A percentile compares a stretch with the other conserved stretches of the same genome.
Evolutionary conservation across 2,329 filamentous ascomycete species (phyloP).

Genomic region (Phialophora expanda): DNA sequence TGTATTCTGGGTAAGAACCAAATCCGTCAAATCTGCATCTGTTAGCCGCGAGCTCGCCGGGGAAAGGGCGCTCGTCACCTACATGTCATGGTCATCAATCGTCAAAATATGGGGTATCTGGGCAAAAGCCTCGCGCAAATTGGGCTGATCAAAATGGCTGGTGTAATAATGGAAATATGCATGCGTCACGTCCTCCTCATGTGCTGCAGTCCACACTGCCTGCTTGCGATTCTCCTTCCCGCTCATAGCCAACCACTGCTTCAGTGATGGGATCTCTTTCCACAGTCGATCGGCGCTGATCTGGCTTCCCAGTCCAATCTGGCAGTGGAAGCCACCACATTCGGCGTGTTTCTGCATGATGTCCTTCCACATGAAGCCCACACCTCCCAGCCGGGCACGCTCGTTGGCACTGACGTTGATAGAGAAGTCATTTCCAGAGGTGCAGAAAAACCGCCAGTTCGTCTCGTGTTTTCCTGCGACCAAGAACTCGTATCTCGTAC

Average conservation of each 20-base stretch:
- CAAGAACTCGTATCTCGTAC: constrained; percentile 96
- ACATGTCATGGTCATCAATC: constrained; percentile 98
- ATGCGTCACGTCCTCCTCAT: constrained; percentile 93
- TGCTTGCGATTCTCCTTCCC: constrained; percentile 93
- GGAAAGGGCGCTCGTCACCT: constrained; percentile 53
- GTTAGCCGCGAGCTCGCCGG: constrained; percentile 8
- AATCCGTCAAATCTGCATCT: constrained; percentile 85
- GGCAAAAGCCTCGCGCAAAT: constrained; percentile 91
- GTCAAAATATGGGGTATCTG: constrained; percentile 94
- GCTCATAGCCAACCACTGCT: constrained; percentile 92
- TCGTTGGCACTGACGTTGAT: constrained; percentile 86
- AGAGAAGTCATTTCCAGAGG: constrained; percentile 95
- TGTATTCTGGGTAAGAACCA: constrained; percentile 95
- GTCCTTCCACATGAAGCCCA: constrained; percentile 98
- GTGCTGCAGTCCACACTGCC: constrained; percentile 86
- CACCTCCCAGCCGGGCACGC: constrained; percentile 80
- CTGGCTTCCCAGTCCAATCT: constrained; percentile 89
- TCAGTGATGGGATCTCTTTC: constrained; percentile 92
- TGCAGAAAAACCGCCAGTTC: constrained; percentile 93
- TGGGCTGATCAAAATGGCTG: constrained; percentile 96
- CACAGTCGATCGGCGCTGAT: constrained; percentile 94
- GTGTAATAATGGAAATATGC: constrained; percentile 99
- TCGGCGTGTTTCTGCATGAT: constrained; percentile 97
- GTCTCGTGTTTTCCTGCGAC: constrained; percentile 89
- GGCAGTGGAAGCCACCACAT: constrained; percentile 92